Base-by-base conservation (phyloP, 805 yeast genomes). In the Grigorovia transvaalensis region DNA sequence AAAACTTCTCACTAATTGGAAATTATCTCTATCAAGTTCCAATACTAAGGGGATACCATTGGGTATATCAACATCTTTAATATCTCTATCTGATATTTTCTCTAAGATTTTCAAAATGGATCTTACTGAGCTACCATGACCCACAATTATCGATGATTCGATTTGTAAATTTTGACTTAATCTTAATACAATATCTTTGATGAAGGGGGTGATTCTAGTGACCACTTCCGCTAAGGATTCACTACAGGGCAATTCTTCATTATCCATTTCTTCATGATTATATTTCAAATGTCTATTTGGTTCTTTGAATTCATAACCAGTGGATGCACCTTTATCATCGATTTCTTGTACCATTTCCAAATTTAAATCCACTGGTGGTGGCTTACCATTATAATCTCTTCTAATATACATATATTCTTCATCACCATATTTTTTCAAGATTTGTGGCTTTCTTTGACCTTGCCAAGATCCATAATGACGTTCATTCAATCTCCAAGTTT, bases 391-490 rank as follows among this genome's bases (percentile, higher is more conserved):
- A 61, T 78, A 85, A 8, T 86, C 87, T 68, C 95, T 77, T 74
- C 95, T 80, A 78, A 87, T 82, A 60, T 71, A 78, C 81, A 82
- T 85, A 71, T 82, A 86, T 69, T 84, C 72, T 56, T 82, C 85
- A 60, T 80, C 73, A 44, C 95, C 95, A 65, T 80, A 82, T 59
- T 78, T 71, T 57, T 75, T 71, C 60, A 85, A 70, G 33, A 87
- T 78, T 45, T 78, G 78, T 40, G 81, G 82, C 70, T 86, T 86
- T 57, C 84, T 78, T 62, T 79, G 77, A 48, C 95, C 95, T 71
- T 85, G 93, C 71, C 86, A 76, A 45, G 80, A 79, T 54, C 95
- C 95, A 71, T 85, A 85, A 70, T 85, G 95, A 68, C 95, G 78
- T 68, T 85, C 95, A 68, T 85, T 85, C 61, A 85, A 69, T 69